Percentiles rank a stretch among this genome's conserved stretches.
phyloP scores from a whole-genome alignment of 306 rosid genomes.

The Lathyrus aphaca region DNA sequence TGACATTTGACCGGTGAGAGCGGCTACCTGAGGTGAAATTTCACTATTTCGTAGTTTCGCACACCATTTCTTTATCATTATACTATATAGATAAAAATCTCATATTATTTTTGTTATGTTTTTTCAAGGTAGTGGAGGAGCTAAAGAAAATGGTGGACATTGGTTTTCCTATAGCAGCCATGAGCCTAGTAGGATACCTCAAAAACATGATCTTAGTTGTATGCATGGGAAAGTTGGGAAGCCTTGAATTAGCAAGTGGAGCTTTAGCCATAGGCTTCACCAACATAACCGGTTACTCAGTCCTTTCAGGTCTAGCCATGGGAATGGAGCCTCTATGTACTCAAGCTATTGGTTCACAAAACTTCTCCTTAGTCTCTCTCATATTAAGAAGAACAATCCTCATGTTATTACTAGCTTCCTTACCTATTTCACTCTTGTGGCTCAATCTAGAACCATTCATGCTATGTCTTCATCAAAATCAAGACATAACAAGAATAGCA shows the following conservation, averaged over 20 bases:
- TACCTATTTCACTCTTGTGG: conserved; percentile 71
- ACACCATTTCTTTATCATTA: background rate
- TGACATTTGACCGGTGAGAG: too few relatives aligned
- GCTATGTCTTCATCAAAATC: conserved; percentile 64
- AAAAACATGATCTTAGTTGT: conserved; percentile 69
- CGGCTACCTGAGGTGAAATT: background rate
- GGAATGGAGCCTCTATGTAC: conserved; percentile 83
- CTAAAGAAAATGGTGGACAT: conserved; percentile 63
- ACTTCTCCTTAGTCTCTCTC: conserved; percentile 51
- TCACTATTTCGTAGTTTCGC: background rate
- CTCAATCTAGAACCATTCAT: conserved; percentile 69
- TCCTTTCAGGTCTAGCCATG: conserved; percentile 75
- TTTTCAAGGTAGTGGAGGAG: conserved; percentile 68
- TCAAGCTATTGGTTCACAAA: conserved; percentile 76
- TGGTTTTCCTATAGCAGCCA: conserved; percentile 76
- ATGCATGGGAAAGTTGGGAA: conserved; percentile 84
- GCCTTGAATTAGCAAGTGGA: conserved; percentile 72
- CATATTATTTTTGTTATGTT: background rate
- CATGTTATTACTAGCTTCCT: conserved; percentile 60
- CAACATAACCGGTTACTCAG: conserved; percentile 76
- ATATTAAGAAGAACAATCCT: conserved; percentile 61
- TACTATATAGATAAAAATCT: background rate
- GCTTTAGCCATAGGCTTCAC: conserved; percentile 85
- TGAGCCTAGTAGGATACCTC: conserved; percentile 68
- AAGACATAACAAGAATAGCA: conserved; percentile 62